phyloP scores from a whole-genome alignment of 202 grass and related monocot genomes.

The Cymbopogon flexuosus region DNA sequence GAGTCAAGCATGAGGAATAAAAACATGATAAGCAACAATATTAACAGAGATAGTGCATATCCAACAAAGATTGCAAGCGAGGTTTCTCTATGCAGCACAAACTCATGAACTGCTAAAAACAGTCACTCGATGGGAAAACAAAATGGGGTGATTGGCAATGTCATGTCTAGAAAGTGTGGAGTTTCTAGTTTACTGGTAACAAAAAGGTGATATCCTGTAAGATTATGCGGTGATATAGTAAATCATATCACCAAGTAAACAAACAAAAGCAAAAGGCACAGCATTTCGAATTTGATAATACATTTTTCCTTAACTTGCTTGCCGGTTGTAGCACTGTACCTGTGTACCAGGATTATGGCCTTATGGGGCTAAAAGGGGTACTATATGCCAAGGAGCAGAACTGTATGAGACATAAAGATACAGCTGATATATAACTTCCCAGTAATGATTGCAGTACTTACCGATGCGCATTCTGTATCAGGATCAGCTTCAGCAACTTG shows the following conservation, averaged over 20 bases:
- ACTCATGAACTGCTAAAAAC: neutral
- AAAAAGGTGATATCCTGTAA: neutral
- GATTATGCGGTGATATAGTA: neutral
- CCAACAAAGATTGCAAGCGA: neutral
- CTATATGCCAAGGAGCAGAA: neutral
- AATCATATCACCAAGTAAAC: neutral
- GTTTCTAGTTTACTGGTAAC: neutral
- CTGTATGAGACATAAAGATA: neutral
- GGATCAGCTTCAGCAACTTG: constrained; percentile 76
- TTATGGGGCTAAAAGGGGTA: neutral
- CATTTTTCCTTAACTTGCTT: neutral
- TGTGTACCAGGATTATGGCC: neutral
- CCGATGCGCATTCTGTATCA: constrained; percentile 80
- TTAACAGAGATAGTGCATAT: neutral
- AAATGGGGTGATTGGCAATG: neutral
- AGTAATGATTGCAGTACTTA: constrained; percentile 34
- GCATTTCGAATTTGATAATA: neutral
- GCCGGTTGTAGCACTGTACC: neutral
- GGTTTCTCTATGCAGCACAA: neutral
- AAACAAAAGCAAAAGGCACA: neutral
- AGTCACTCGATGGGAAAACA: neutral
- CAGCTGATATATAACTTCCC: neutral
- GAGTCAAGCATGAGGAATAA: constrained; percentile 13
- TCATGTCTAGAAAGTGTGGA: neutral
- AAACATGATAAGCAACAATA: neutral